Evolutionary conservation across 495 filamentous ascomycete species (phyloP), one percentile per base, ranked within the genome.

Genomic region (Glonium stellatum): DNA sequence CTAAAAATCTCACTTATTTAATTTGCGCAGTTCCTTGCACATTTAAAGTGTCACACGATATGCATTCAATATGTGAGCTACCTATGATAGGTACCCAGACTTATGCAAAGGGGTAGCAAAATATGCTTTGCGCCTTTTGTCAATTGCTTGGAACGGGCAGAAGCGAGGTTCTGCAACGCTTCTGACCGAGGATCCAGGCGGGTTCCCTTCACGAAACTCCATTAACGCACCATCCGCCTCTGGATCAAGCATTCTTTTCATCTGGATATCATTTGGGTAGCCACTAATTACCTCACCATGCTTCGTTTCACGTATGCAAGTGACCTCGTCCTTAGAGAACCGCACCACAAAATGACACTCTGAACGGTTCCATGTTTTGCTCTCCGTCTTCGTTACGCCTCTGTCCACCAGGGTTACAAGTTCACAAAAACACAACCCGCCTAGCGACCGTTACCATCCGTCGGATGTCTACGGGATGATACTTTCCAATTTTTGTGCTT

Each of bases 371-470:
- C 18, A 11, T 44, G 39, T 44, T 18, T 44, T 31, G 18, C 39
- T 44, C 39, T 44, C 39, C 12, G 13, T 44, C 12, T 11, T 15
- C 12, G 12, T 15, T 18, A 13, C 18, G 39, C 13, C 12, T 18
- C 18, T 44, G 39, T 44, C 39, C 39, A 11, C 39, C 13, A 15
- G 18, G 39, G 39, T 44, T 18, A 44, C 39, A 39, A 39, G 15
- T 21, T 50, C 47, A n/a, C n/a, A 50, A 11, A 5, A 21, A 19
- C 23, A 50, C 47, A 13, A 15, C n/a, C 21, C 5, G 48, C 23
- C 48, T 51, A 51, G 19, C 48, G 48, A 51, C 48, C 21, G 48
- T 51, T 51, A 51, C 48, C 5, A 23, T 31, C 48, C 48, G 48
- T 51, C 48, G 48, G 48, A 23, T 51, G 19, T 23, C 25, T 15